A percentile compares a stretch with the other conserved stretches of the same genome.
Evolutionary conservation across 805 yeast species (phyloP).

Genomic region (Teunomyces pallodes): DNA sequence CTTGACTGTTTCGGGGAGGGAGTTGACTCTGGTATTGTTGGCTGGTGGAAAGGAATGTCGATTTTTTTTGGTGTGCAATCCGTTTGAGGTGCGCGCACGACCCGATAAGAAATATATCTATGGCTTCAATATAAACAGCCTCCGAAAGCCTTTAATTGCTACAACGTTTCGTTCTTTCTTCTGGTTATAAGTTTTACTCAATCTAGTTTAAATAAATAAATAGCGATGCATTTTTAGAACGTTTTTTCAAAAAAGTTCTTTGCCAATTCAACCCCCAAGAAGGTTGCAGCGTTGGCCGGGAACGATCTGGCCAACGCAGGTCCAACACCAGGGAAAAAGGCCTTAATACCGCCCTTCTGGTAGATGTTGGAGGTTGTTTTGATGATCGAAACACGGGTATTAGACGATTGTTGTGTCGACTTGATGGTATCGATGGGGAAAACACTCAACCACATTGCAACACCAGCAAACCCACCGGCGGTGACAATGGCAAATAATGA

Average conservation of each 20-base stretch:
- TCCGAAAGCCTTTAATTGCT: too few relatives aligned
- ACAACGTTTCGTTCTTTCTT: background rate
- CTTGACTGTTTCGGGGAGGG: conserved; percentile 7
- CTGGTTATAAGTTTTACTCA: too few relatives aligned
- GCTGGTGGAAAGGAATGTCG: conserved; percentile 4
- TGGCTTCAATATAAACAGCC: background rate
- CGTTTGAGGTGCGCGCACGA: conserved; percentile 7
- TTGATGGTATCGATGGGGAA: conserved; percentile 97
- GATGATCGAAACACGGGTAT: conserved; percentile 50
- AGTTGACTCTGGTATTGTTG: conserved; percentile 5
- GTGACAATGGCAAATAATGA: conserved; percentile 73
- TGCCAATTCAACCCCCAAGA: conserved; percentile 90
- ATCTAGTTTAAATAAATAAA: background rate
- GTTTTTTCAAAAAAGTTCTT: conserved; percentile 39
- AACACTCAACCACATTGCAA: conserved; percentile 93
- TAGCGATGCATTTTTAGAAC: background rate
- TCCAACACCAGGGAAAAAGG: conserved; percentile 96
- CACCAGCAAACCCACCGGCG: conserved; percentile 96
- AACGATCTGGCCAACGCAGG: conserved; percentile 92
- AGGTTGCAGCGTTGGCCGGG: conserved; percentile 99
- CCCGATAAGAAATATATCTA: background rate
- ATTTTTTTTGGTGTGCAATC: conserved; percentile 7
- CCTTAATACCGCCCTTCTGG: conserved; percentile 74
- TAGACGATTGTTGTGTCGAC: conserved; percentile 71
- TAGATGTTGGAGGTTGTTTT: conserved; percentile 71